Conservation (phyloP, 805 yeast species). For the Dipodascus geniculatus region DNA sequence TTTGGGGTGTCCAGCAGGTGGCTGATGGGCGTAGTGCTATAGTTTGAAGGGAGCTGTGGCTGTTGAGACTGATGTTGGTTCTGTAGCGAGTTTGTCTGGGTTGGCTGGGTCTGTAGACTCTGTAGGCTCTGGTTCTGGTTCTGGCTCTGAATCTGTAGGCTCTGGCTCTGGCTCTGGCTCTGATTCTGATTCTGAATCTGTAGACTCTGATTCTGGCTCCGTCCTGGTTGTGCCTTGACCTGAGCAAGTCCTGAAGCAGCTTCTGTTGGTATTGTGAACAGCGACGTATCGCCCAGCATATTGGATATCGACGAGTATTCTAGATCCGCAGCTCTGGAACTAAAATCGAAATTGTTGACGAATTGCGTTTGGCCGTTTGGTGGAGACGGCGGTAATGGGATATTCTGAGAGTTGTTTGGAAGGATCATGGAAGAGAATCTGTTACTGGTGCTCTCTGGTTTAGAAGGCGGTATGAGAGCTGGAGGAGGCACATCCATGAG, state of each 20-base stretch:
- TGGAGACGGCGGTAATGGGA: constrained; percentile 10
- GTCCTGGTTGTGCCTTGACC: no score
- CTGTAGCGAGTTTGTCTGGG: neutral
- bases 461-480: neutral
- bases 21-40: neutral
- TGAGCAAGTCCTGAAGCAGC: no score
- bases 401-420: neutral
- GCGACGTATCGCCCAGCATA: constrained; percentile 16
- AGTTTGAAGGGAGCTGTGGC: neutral
- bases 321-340: constrained; percentile 26
- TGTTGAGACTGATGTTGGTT: neutral
- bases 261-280: neutral
- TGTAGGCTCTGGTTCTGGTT: no score
- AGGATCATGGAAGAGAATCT: neutral
- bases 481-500: constrained; percentile 38
- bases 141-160: no score
- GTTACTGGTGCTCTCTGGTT: neutral
- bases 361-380: neutral
- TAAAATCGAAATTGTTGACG: constrained; percentile 19
- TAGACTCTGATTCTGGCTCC: no score
- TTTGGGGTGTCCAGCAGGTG: constrained; percentile 1
- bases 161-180: no score
- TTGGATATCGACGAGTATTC: constrained; percentile 26
- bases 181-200: no score
- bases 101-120: no score